Percentiles rank a stretch among this genome's conserved stretches.
These are phyloP conservation scores for Gymnopilus junonius DNA, from an alignment of 768 basidiomycete genomes.

Conservation along the genomic window DNA sequence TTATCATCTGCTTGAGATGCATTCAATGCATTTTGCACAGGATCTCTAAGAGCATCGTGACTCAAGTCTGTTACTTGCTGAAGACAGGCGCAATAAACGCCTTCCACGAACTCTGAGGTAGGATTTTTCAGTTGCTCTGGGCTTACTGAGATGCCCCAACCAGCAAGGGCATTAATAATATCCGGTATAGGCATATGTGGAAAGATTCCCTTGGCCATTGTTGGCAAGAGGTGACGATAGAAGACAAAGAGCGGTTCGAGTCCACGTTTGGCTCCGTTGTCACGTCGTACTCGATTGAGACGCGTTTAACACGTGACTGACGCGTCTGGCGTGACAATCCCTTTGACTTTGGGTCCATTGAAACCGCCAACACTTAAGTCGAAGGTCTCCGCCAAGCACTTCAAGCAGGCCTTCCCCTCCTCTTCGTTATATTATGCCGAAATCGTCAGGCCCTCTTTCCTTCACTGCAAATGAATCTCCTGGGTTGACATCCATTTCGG, in stretches of 20 bases:
- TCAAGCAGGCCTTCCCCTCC: neutral
- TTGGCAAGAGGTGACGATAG: neutral
- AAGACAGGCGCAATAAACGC: conserved; percentile 72
- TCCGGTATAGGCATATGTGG: conserved; percentile 69
- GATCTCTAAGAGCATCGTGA: conserved; percentile 59
- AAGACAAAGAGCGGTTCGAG: neutral
- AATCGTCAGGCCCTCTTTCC: neutral
- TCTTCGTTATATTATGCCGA: neutral
- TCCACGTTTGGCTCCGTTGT: neutral
- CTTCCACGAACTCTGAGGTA: conserved; percentile 70
- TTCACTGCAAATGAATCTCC: neutral
- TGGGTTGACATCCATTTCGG: neutral
- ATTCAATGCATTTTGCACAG: conserved; percentile 58
- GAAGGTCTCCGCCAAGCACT: neutral
- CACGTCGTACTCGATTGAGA: conserved; percentile 1
- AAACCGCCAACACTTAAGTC: neutral
- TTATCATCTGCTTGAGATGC: conserved; percentile 56
- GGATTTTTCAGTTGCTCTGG: conserved; percentile 72
- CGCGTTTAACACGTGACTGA: conserved; percentile 27
- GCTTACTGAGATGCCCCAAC: conserved; percentile 71
- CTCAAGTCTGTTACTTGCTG: conserved; percentile 71
- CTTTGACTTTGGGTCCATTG: neutral
- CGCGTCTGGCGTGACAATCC: conserved; percentile 29
- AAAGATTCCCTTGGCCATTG: conserved; percentile 57
- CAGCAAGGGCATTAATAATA: conserved; percentile 64